Base-by-base conservation (phyloP, 2,329 filamentous ascomycete genomes). In the Sporothrix inflata region DNA sequence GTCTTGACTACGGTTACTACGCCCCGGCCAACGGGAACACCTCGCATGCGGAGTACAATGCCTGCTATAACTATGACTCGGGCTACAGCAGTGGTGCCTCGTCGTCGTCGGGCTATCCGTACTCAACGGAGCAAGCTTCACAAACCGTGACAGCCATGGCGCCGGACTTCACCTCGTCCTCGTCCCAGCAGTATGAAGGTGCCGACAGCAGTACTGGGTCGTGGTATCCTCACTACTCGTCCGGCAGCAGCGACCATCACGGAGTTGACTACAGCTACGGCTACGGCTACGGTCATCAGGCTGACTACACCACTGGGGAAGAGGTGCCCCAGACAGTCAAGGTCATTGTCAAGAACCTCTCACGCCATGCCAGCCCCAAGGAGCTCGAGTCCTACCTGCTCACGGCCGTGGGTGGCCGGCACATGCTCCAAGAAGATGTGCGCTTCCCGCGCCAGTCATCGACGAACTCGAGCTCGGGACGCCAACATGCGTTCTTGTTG, bases 331-430 rank as follows among this genome's bases (percentile, higher is more conserved):
- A 69, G 3, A 57, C 53, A 0, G 49, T 69, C 70, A 74, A 74
- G 57, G 45, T 75, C 6, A 21, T 74, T 4, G 74, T 75, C 53
- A 72, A 70, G 61, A 72, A 72, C 27, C 38, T 75, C 16, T 74
- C 73, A 11, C 72, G 72, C n/a, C 72, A 74, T 16, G 69, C 71
- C 4, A 57, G 27, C 69, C 42, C 9, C 38, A 40, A 42, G 8
- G 69, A 73, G n/a, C 51, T 74, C 19, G 67, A 73, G 21, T 5
- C 30, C 1, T 73, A 40, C 16, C 65, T 74, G 38, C 30, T 57
- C 30, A 2, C 45, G 4, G 66, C 53, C 1, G 49, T 55, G 2
- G 74, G 73, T 8, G 73, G 73, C 40, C 6, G 14, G 34, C 21
- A 72, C 27, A 73, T 71, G 16, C 72, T 75, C 14, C 68, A 65